Evolutionary conservation across 2,329 filamentous ascomycete genomes (phyloP).

Genomic region (Epichloe brachyelytri): DNA sequence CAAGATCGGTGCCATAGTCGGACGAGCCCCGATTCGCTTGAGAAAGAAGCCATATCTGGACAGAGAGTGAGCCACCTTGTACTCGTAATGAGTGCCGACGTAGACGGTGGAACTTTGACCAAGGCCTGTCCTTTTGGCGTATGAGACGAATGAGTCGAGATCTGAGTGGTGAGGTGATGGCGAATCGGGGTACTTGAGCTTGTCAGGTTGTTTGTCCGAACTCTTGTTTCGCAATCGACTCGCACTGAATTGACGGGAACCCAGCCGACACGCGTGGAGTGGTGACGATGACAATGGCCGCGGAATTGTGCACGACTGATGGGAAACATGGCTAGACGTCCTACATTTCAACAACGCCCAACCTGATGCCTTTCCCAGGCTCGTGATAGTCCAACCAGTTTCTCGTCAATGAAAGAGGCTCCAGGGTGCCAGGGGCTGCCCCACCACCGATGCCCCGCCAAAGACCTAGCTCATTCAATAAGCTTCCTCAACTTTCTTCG

Average conservation of each 20-base stretch:
- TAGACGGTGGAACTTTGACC: constrained; percentile 46
- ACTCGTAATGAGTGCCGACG: constrained; percentile 67
- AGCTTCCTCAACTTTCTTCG: neutral
- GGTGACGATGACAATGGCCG: neutral
- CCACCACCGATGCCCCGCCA: neutral
- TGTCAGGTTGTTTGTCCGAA: neutral
- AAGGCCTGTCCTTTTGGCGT: constrained; percentile 45
- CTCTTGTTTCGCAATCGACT: neutral
- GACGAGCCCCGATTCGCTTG: constrained; percentile 50
- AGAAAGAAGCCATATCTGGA: constrained; percentile 50
- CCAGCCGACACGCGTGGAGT: neutral
- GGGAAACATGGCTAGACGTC: neutral
- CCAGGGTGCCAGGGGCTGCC: neutral
- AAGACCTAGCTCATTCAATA: neutral
- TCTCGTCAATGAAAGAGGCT: neutral
- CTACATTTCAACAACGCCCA: neutral
- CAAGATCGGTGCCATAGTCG: constrained; percentile 62
- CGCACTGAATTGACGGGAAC: neutral
- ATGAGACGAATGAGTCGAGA: constrained; percentile 49
- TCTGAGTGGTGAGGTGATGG: constrained; percentile 44
- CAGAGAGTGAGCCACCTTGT: constrained; percentile 46
- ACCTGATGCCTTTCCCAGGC: neutral
- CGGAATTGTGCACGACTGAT: neutral
- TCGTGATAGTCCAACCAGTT: too few relatives aligned
- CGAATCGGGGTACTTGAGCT: constrained; percentile 29